Evolutionary conservation across 495 filamentous ascomycete genomes (phyloP).

Genomic region (Glutinoglossum americanum): DNA sequence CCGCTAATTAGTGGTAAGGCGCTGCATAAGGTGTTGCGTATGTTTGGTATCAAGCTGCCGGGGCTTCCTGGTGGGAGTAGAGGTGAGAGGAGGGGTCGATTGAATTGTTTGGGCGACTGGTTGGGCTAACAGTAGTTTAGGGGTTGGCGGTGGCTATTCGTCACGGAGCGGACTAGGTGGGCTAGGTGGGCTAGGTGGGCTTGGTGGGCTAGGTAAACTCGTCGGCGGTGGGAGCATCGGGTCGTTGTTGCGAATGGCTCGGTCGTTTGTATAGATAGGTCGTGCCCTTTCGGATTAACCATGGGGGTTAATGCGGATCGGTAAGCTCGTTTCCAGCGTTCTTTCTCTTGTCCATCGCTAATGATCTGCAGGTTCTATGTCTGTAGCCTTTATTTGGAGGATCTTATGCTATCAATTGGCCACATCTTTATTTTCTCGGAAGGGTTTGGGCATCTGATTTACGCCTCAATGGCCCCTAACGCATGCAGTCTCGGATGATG

Average conservation of each 20-base stretch:
- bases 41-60: slow-evolving; percentile 59
- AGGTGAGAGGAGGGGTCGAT: not conserved
- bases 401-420: not conserved
- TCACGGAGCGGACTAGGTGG: not conserved
- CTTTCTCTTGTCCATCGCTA: not conserved
- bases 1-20: slow-evolving; percentile 67
- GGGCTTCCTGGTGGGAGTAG: slow-evolving; percentile 7
- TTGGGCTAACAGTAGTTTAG: not conserved
- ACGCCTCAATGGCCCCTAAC: not conserved
- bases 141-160: not conserved
- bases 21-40: slow-evolving; percentile 43
- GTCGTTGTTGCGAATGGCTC: slow-evolving; percentile 2
- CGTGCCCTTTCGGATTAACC: no score
- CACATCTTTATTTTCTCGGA: no score
- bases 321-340: not conserved
- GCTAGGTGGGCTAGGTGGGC: not conserved
- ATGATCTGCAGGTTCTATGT: not conserved
- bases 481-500: not conserved
- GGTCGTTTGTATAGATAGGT: slow-evolving; percentile 1
- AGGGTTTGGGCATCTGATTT: not conserved
- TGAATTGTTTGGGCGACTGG: not conserved
- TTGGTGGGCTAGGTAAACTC: not conserved
- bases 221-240: not conserved
- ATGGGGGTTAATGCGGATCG: not conserved
- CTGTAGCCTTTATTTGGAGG: not conserved